Conservation (phyloP, 2,329 filamentous ascomycete species). For the Cytospora schulzeri region DNA sequence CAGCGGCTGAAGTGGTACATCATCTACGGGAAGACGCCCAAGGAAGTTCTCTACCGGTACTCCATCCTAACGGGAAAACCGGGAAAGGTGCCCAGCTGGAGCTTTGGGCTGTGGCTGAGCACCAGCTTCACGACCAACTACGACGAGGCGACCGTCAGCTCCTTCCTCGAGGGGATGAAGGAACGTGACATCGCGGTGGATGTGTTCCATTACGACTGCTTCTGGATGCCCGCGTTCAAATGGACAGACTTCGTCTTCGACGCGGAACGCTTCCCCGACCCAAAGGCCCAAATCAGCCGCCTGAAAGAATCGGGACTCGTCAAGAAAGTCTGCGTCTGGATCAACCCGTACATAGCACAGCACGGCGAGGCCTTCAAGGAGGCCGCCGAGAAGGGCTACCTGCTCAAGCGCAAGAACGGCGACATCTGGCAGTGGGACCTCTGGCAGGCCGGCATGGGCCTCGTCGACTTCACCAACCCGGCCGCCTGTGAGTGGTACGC, state of each 20-base stretch:
- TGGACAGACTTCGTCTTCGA: constrained; percentile 79
- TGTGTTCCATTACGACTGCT: constrained; percentile 77
- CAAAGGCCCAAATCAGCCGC: constrained; percentile 62
- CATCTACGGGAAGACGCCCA: constrained; percentile 71
- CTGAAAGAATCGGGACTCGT: constrained; percentile 64
- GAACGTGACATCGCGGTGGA: constrained; percentile 65
- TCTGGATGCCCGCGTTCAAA: constrained; percentile 75
- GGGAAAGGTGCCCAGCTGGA: constrained; percentile 69
- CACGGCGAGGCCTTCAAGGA: constrained; percentile 66
- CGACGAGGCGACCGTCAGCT: constrained; percentile 67
- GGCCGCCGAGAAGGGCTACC: constrained; percentile 66
- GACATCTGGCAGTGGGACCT: constrained; percentile 76
- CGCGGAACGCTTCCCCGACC: constrained; percentile 67
- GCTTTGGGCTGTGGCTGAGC: constrained; percentile 75
- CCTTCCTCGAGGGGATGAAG: constrained; percentile 70
- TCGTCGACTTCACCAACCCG: constrained; percentile 75
- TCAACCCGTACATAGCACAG: constrained; percentile 74
- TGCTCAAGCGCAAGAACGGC: constrained; percentile 69
- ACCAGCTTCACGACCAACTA: constrained; percentile 77
- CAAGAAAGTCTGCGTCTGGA: constrained; percentile 73
- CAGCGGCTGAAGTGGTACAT: constrained; percentile 75
- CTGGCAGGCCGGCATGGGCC: constrained; percentile 76
- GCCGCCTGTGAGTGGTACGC: constrained; percentile 67
- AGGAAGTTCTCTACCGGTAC: constrained; percentile 71
- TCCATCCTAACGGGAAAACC: constrained; percentile 68